Evolutionary conservation across 1,284 basidiomycete genomes (phyloP).

Genomic region (Ceratorhiza oryzae-sativae): DNA sequence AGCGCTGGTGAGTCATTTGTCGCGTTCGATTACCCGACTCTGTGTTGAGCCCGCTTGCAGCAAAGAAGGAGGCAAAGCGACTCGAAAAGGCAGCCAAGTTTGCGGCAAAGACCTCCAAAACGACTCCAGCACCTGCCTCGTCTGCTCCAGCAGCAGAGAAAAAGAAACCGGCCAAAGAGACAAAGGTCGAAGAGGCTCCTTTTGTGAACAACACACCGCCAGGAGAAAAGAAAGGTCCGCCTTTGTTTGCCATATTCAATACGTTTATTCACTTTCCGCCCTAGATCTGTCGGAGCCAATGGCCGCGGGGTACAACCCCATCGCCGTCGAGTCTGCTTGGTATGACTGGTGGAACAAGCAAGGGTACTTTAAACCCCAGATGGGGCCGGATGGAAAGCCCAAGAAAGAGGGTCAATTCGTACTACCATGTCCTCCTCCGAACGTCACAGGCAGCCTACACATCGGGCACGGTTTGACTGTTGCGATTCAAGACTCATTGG

Average conservation of each 20-base stretch:
- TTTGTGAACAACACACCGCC: constrained; percentile 88
- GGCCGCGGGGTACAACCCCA: constrained; percentile 91
- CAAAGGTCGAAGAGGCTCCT: constrained; percentile 67
- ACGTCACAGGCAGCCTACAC: constrained; percentile 96
- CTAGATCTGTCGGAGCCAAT: constrained; percentile 88
- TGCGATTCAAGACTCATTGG: constrained; percentile 88
- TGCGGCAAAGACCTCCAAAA: constrained; percentile 76
- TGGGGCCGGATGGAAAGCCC: constrained; percentile 63
- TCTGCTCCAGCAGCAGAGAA: constrained; percentile 72
- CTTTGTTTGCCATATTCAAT: neutral
- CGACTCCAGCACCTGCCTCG: constrained; percentile 48
- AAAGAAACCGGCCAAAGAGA: constrained; percentile 52
- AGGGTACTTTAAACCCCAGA: constrained; percentile 88
- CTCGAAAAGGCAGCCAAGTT: constrained; percentile 80
- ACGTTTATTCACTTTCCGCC: neutral
- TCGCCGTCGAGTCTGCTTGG: constrained; percentile 95
- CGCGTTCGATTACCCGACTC: neutral
- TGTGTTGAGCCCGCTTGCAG: constrained; percentile 42
- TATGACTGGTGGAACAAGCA: constrained; percentile 97
- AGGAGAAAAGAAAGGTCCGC: constrained; percentile 88
- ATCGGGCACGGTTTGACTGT: constrained; percentile 96
- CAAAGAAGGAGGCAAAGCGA: constrained; percentile 71
- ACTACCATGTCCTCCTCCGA: constrained; percentile 94
- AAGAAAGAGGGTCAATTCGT: constrained; percentile 76
- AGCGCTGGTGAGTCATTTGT: constrained; percentile 36